Conservation (phyloP, 2,329 filamentous ascomycete species). For the Meredithiella fracta region DNA sequence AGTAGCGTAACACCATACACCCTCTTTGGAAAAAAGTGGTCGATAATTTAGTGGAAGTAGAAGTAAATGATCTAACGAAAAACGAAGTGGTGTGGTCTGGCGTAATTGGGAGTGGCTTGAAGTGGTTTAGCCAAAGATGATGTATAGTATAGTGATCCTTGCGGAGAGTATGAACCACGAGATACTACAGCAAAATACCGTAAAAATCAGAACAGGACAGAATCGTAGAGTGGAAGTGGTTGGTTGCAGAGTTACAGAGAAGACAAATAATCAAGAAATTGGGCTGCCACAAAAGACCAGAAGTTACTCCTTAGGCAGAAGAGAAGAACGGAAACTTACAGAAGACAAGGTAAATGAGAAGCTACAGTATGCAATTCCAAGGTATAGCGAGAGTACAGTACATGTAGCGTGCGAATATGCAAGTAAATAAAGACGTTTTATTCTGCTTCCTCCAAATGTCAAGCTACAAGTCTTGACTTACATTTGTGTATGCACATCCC, state of each 20-base stretch:
- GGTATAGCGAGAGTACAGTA: not conserved
- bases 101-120: too few species aligned
- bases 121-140: not conserved
- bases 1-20: not conserved
- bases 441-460: not conserved
- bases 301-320: not conserved
- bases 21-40: not conserved
- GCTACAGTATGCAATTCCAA: not conserved
- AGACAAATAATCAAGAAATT: too few species aligned
- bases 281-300: too few species aligned
- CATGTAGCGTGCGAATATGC: not conserved
- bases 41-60: not conserved
- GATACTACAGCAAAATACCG: not conserved
- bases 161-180: not conserved
- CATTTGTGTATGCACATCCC: not conserved
- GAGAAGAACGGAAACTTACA: not conserved
- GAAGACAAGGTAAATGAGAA: not conserved
- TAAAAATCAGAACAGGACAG: not conserved
- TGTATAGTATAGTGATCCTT: not conserved
- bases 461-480: not conserved
- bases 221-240: too few species aligned
- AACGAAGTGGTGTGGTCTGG: not conserved
- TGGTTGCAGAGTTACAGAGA: too few species aligned
- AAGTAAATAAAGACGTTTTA: not conserved
- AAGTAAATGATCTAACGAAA: not conserved